phyloP scores from a whole-genome alignment of 2,329 filamentous ascomycete genomes.

The Epichloe sp. region DNA sequence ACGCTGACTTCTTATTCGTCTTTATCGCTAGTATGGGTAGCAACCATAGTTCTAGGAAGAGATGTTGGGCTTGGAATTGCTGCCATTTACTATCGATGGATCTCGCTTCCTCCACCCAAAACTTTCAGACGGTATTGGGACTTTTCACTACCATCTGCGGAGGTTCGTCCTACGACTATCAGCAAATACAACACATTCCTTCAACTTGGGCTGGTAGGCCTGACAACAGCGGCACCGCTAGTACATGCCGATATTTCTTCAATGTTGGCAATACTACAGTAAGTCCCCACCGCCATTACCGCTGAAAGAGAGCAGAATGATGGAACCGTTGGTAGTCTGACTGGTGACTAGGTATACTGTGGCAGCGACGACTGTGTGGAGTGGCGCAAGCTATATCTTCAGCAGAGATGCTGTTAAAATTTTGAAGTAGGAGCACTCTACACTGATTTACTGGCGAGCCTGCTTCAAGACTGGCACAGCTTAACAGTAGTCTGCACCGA shows the following conservation, averaged over 20 bases:
- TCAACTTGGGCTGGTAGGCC: conserved; percentile 75
- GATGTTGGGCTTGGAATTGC: conserved; percentile 73
- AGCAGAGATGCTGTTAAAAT: conserved; percentile 89
- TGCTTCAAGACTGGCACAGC: background rate
- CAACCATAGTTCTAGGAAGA: conserved; percentile 77
- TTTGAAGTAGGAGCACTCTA: conserved; percentile 26
- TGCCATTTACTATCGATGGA: conserved; percentile 92
- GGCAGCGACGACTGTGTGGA: conserved; percentile 83
- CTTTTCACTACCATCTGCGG: conserved; percentile 78
- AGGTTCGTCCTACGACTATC: conserved; percentile 71
- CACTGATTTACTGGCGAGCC: background rate
- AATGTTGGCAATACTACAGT: conserved; percentile 51
- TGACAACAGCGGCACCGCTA: conserved; percentile 69
- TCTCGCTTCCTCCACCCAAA: conserved; percentile 84
- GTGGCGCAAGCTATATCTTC: conserved; percentile 78
- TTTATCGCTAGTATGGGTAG: conserved; percentile 56
- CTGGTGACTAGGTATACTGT: conserved; percentile 55
- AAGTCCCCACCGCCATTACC: conserved; percentile 20
- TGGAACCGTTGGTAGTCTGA: background rate
- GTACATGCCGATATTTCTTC: conserved; percentile 43
- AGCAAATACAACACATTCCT: conserved; percentile 91
- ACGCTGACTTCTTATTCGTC: background rate
- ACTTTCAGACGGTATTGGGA: conserved; percentile 93
- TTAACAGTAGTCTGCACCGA: background rate
- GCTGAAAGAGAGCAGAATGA: background rate